Evolutionary conservation across 2,329 filamentous ascomycete genomes (phyloP), one percentile per base, ranked within the genome.

Genomic region (Xenosphaeropsis pyriputrescens): DNA sequence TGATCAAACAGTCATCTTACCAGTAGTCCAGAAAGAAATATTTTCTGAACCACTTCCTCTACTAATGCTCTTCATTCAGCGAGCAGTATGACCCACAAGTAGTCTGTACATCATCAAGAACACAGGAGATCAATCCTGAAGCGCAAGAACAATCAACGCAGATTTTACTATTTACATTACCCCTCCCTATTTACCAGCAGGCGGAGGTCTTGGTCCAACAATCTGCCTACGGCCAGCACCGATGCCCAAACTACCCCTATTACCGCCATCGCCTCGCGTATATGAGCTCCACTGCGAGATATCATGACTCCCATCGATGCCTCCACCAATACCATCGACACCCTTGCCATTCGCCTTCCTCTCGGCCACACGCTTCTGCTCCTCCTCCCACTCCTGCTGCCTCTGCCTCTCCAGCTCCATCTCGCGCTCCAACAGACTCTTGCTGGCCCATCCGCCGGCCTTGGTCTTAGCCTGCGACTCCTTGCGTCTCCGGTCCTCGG

Each of bases 181-280:
- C 8, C 12, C 8, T 11, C 22, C 8, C 22, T 26, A 26, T 9
- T 11, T 26, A 5, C 22, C 22, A 26, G 22, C 12, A 26, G 74
- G 74, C 48, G 79, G 62, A 35, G 81, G 79, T 52, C 81, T 65
- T 0, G 82, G 82, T 9, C 83, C 83, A n/a, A 84, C 76, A 56
- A 89, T 86, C 62, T 83, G 81, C 53, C 83, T 70, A 53, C 79
- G 65, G 0, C 77, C 77, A 1, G 77, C 75, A 31, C 83, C 79
- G 42, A 79, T 80, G 2, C 78, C 78, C 44, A 73, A 64, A 2
- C 54, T 55, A 2, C 77, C 79, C 43, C 67, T 69, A 51, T 85
- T 86, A 64, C 85, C 76, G 43, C 67, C 71, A 55, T 86, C 82
- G 1, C 83, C 82, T 3, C 82, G 80, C 14, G 79, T 81, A 50